Evolutionary conservation across 495 filamentous ascomycete genomes (phyloP), one percentile per base, ranked within the genome.

Genomic region (Oidiodendron maius): DNA sequence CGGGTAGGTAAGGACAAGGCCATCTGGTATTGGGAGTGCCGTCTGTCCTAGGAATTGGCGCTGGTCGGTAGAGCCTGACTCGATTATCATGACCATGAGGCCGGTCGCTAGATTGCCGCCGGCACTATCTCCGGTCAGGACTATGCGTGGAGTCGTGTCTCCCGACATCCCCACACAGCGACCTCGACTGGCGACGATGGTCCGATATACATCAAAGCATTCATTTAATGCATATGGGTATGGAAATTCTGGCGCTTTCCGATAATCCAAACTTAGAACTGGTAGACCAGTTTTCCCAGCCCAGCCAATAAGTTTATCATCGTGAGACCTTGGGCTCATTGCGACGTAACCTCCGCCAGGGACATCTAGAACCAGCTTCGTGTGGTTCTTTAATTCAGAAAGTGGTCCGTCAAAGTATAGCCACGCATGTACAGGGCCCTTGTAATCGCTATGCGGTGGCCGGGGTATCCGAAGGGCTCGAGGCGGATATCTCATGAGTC

Each of bases 161-260:
- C 91, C 91, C n/a, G 82, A 83, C 26, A 97, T 59, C 1, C 94
- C 94, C 36, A 95, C 66, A 57, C 89, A 95, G 17, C 83, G 78
- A 2, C 93, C 93, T 6, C 72, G 74, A 24, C 79, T 90, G 23
- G 79, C 72, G 35, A 95, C 72, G 34, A 98, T 77, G 3, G 81
- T 84, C 40, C 84, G 80, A 53, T 98, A 98, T 10, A 89, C 89
- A 65, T 98, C 93, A 58, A 89, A 97, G 59, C 90, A 96, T 61
- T 98, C 93, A 61, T 97, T 94, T 12, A 98, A 68, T 1, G 89
- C 93, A 64, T 94, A 94, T 3, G 93, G 93, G 53, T 96, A 98
- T 3, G 94, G 91, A 63, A 81, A 87, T 60, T 98, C 93, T 1
- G 93, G 93, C 0, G 93, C 93, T 60, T 95, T 96, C 56, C 81